These are phyloP conservation scores for Rhizomucor miehei DNA, from an alignment of 371 early-diverging fungal species.

Conservation along the genomic window DNA sequence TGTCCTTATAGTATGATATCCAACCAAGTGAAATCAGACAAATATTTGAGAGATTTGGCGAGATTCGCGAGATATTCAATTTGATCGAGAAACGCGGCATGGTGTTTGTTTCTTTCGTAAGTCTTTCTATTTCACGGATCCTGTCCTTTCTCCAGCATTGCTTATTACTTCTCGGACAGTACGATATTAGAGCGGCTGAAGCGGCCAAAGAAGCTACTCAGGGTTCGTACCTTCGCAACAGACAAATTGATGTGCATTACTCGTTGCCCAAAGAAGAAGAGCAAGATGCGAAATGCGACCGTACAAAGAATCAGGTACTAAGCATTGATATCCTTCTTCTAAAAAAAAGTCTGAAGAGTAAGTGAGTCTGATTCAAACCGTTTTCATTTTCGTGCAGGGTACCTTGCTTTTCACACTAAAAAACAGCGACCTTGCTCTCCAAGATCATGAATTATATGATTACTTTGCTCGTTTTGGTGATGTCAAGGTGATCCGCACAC, in stretches of 20 bases:
- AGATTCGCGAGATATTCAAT: constrained; percentile 49
- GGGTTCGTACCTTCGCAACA: constrained; percentile 29
- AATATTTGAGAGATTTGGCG: constrained; percentile 46
- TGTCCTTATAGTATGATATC: constrained; percentile 30
- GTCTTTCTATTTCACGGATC: constrained; percentile 6
- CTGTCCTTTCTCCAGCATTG: neutral
- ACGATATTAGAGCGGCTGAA: constrained; percentile 51
- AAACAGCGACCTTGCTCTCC: constrained; percentile 27
- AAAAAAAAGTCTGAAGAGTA: neutral
- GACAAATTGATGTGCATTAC: constrained; percentile 57
- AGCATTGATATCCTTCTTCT: neutral
- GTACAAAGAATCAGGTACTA: constrained; percentile 52
- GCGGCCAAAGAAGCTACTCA: constrained; percentile 45
- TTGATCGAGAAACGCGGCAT: constrained; percentile 50
- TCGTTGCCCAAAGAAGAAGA: constrained; percentile 58
- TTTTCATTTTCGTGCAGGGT: constrained; percentile 45
- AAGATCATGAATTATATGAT: constrained; percentile 36
- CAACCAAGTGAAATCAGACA: constrained; percentile 31
- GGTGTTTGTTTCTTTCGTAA: constrained; percentile 55
- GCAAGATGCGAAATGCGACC: constrained; percentile 42
- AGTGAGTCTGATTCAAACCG: too few relatives aligned
- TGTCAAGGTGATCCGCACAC: constrained; percentile 44
- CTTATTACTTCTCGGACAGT: constrained; percentile 10
- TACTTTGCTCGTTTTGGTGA: constrained; percentile 48
- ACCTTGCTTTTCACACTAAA: constrained; percentile 49